Percentiles rank a stretch among this genome's conserved stretches.
Evolutionary conservation across 331 rosid species (phyloP).

Genomic region (Cydonia oblonga): DNA sequence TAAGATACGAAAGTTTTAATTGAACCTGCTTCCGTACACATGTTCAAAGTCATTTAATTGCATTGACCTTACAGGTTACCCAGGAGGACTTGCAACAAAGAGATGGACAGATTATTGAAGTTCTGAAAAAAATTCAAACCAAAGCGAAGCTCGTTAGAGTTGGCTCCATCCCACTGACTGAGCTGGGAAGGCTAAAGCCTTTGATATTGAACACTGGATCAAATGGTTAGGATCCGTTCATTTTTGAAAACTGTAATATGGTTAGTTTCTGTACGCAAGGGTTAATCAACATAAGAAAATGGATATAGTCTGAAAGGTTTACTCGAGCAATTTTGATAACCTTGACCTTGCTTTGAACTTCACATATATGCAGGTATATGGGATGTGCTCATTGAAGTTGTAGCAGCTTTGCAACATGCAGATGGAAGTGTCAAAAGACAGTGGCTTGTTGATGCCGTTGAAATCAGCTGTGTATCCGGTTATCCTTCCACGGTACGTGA

Average conservation of each 20-base stretch:
- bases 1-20: neutral
- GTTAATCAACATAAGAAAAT: neutral
- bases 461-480: conserved; percentile 68
- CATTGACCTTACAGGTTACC: conserved; percentile 45
- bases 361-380: conserved; percentile 48
- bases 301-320: neutral
- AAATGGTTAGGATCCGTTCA: conserved; percentile 33
- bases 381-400: conserved; percentile 71
- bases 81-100: conserved; percentile 37
- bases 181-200: conserved; percentile 70
- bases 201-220: conserved; percentile 45
- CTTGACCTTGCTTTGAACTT: neutral
- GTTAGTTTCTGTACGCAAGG: neutral
- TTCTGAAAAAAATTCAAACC: conserved; percentile 47
- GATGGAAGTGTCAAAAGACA: conserved; percentile 65
- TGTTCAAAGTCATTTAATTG: neutral
- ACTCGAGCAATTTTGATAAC: neutral
- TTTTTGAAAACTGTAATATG: neutral
- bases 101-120: conserved; percentile 26
- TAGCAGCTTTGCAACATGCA: conserved; percentile 57
- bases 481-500: conserved; percentile 68
- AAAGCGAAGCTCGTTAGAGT: conserved; percentile 60
- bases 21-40: neutral
- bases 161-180: conserved; percentile 52
- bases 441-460: conserved; percentile 84